These are phyloP conservation scores for Talaromyces thailandensis DNA, from an alignment of 495 filamentous ascomycete genomes.

Conservation along the genomic window DNA sequence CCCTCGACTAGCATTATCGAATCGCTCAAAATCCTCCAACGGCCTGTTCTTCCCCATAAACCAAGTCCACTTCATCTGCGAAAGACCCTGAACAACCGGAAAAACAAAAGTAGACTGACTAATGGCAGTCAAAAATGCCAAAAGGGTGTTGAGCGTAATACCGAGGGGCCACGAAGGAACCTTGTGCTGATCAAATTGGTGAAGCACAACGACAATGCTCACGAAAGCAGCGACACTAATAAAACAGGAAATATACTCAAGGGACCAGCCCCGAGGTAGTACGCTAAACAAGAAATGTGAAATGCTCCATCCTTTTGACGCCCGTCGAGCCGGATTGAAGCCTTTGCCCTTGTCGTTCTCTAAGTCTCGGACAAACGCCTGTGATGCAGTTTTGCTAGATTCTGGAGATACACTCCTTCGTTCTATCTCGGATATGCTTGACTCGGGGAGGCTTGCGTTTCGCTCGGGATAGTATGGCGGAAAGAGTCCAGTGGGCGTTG, in stretches of 20 bases:
- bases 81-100: constrained; percentile 1
- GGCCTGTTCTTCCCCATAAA: neutral
- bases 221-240: constrained; percentile 15
- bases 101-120: constrained; percentile 21
- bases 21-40: neutral
- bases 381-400: neutral
- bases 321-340: neutral
- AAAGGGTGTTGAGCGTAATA: constrained; percentile 38
- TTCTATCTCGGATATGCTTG: neutral
- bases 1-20: constrained; percentile 5
- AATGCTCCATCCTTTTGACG: neutral
- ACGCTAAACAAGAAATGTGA: constrained; percentile 1
- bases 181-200: constrained; percentile 26
- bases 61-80: constrained; percentile 4
- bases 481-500: neutral
- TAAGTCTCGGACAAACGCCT: neutral
- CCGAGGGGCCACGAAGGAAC: constrained; percentile 33
- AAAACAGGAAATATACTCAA: constrained; percentile 17
- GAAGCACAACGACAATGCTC: constrained; percentile 25
- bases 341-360: neutral
- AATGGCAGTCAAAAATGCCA: constrained; percentile 34
- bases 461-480: neutral
- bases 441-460: neutral
- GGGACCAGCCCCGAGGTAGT: constrained; percentile 13
- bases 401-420: neutral